Base-by-base conservation (phyloP, 139 green algal species). In the Astrephomene gubernaculifera region DNA sequence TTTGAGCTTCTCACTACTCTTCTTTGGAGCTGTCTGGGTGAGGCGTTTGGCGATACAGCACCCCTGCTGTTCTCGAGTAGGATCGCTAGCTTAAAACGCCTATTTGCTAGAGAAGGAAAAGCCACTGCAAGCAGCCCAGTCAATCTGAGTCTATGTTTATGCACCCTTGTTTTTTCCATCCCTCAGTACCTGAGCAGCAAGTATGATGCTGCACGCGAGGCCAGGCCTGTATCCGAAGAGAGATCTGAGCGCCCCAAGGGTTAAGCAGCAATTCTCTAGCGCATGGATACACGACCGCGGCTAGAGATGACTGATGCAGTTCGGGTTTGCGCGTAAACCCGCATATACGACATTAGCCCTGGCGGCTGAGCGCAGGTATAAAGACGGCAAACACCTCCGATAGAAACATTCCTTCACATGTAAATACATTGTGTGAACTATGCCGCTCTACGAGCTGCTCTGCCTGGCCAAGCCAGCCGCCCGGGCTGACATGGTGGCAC, bases 371-470 rank as follows among this genome's bases (percentile, higher is more conserved):
- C n/a, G n/a, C n/a, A n/a, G n/a, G n/a, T n/a, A n/a, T n/a, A n/a
- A n/a, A n/a, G n/a, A n/a, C n/a, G n/a, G n/a, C n/a, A n/a, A n/a
- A n/a, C n/a, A n/a, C n/a, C n/a, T n/a, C n/a, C n/a, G n/a, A n/a
- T n/a, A n/a, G n/a, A n/a, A n/a, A n/a, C n/a, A n/a, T n/a, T n/a
- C 17, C 49, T 57, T 17, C 17, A 17, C 14, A 57, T 57, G 49
- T 57, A 57, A 57, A 57, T 17, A 57, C 12, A 57, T 43, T 39
- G n/a, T 54, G 36, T 53, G 5, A 45, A 27, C n/a, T 8, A 98
- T 97, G 95, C 95, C 95, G 1, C 71, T 98, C 25, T 98, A 98
- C 64, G 93, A 98, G 87, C 83, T 98, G 36, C 92, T 98, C 29
- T 94, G 89, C 78, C 60, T 98, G 38, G 90, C 90, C 21, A 92